A percentile compares a stretch with the other conserved stretches of the same genome.
Evolutionary conservation across 2,329 filamentous ascomycete genomes (phyloP).

Genomic region (Fusarium nurragi): DNA sequence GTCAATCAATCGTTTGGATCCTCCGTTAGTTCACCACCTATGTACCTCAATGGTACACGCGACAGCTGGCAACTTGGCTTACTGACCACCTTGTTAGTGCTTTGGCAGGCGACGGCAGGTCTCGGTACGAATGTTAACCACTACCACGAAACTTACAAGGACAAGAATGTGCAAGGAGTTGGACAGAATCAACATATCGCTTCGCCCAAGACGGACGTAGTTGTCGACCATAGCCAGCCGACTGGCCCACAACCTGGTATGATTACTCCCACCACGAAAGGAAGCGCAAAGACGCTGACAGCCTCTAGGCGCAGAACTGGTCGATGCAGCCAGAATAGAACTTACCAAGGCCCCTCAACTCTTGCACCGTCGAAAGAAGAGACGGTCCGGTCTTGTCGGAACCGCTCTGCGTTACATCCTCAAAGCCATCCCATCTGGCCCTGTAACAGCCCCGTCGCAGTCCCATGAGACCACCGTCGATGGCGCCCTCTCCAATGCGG

Average conservation of each 20-base stretch:
- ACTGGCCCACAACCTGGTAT: conserved; percentile 52
- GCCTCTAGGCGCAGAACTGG: conserved; percentile 60
- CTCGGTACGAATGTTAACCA: conserved; percentile 53
- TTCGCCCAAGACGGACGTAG: conserved; percentile 46
- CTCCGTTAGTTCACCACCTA: conserved; percentile 48
- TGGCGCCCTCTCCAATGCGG: conserved; percentile 60
- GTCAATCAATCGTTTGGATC: conserved; percentile 53
- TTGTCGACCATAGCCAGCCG: conserved; percentile 42
- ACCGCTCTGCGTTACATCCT: conserved; percentile 56
- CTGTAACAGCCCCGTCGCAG: conserved; percentile 57
- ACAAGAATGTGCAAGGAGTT: conserved; percentile 42
- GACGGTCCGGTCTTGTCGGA: conserved; percentile 56
- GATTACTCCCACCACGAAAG: conserved; percentile 7
- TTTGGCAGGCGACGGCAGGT: conserved; percentile 56
- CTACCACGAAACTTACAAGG: conserved; percentile 47
- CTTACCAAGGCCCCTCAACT: conserved; percentile 61
- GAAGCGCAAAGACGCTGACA: conserved; percentile 23
- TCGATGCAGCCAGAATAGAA: conserved; percentile 61
- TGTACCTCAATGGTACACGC: conserved; percentile 26
- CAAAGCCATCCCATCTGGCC: conserved; percentile 61
- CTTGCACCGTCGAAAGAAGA: conserved; percentile 55
- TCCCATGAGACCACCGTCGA: conserved; percentile 49
- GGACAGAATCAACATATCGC: conserved; percentile 48
- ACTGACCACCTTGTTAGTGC: conserved; percentile 52
- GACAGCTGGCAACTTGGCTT: conserved; percentile 33